phyloP scores from a whole-genome alignment of 2,329 filamentous ascomycete species.

The Fusarium graminum region DNA sequence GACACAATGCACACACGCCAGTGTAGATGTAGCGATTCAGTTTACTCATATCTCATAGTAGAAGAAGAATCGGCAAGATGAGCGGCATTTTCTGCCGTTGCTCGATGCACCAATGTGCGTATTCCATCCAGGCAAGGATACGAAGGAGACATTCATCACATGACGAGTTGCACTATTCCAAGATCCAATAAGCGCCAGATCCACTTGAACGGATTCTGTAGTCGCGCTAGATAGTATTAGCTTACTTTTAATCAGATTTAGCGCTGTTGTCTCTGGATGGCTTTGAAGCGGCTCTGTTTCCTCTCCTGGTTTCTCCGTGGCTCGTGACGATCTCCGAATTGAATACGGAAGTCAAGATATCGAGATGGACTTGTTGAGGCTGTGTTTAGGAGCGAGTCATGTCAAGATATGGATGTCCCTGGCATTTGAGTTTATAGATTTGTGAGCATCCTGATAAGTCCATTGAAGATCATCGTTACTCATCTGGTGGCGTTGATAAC shows the following conservation, averaged over 20 bases:
- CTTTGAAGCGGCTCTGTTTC: constrained; percentile 30
- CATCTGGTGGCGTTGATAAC: not conserved
- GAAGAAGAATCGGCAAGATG: constrained; percentile 4
- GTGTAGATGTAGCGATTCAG: constrained; percentile 2
- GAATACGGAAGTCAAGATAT: not conserved
- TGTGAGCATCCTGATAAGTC: too few species aligned
- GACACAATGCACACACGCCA: not conserved
- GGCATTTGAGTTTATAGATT: not conserved
- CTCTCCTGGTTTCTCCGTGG: constrained; percentile 6
- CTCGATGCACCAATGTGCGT: constrained; percentile 14
- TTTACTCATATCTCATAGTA: constrained; percentile 23
- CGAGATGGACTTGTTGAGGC: not conserved
- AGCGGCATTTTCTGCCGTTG: not conserved
- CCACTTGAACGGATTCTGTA: constrained; percentile 20
- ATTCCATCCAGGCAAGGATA: constrained; percentile 6
- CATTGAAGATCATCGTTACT: not conserved
- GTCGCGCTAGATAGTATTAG: not conserved
- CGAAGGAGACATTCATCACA: constrained; percentile 25
- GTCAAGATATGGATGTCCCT: not conserved
- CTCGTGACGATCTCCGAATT: not conserved
- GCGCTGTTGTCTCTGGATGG: constrained; percentile 32
- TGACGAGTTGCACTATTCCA: constrained; percentile 19
- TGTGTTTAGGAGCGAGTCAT: not conserved
- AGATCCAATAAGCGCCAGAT: constrained; percentile 16
- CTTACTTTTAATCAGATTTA: constrained; percentile 4